Evolutionary conservation across 305 asterid genomes (phyloP).

Genomic region (Fraxinus greggii): DNA sequence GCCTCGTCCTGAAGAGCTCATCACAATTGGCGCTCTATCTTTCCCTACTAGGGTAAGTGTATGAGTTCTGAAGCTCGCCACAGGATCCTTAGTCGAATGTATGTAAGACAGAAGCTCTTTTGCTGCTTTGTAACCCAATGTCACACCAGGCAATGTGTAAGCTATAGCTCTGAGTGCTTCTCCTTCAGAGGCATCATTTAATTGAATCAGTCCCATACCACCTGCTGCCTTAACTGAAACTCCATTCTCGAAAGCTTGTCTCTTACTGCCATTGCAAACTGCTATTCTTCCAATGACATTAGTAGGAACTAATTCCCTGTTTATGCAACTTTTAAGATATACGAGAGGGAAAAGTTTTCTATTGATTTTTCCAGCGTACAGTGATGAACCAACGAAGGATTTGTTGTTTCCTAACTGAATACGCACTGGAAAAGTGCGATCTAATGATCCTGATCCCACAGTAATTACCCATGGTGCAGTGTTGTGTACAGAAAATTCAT

Average conservation of each 20-base stretch:
- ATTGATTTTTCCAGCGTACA: background rate
- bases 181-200: constrained; percentile 12
- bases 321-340: background rate
- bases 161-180: background rate
- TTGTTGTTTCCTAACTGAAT: background rate
- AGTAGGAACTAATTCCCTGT: background rate
- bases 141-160: constrained; percentile 15
- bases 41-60: constrained; percentile 3
- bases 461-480: background rate
- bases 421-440: background rate
- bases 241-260: background rate
- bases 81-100: constrained; percentile 5
- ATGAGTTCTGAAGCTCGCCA: constrained; percentile 5
- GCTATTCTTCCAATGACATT: background rate
- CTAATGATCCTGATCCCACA: background rate
- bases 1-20: constrained; percentile 17
- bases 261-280: background rate
- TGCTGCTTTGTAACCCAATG: constrained; percentile 14
- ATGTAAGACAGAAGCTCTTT: constrained; percentile 10
- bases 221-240: background rate
- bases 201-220: constrained; percentile 19
- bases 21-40: constrained; percentile 17
- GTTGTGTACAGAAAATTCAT: background rate
- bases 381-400: constrained; percentile 11
- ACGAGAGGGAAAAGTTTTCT: background rate